Conservation (phyloP, 2,329 filamentous ascomycete species). For the Calonectria pteridis region DNA sequence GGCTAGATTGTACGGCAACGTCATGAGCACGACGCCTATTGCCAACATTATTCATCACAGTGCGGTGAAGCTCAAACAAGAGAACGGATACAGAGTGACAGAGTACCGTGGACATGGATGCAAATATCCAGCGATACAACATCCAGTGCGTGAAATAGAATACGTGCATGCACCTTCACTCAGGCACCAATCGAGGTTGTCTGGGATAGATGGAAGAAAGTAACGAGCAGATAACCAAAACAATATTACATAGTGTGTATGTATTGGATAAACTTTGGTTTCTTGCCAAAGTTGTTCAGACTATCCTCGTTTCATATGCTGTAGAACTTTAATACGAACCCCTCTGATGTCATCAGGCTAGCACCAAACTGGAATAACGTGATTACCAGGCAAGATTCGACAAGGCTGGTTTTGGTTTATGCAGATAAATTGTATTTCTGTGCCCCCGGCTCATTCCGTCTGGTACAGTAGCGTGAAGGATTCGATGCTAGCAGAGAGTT, state of each 20-base stretch:
- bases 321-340: not conserved
- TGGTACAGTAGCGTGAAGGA: not conserved
- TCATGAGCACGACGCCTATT: not conserved
- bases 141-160: not conserved
- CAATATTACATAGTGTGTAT: not conserved
- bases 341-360: not conserved
- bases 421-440: not conserved
- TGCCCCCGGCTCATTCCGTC: not conserved
- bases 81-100: not conserved
- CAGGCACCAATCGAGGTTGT: not conserved
- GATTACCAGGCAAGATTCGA: not conserved
- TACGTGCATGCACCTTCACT: not conserved
- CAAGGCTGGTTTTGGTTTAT: not conserved
- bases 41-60: too few relatives aligned
- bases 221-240: not conserved
- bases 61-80: not conserved
- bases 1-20: not conserved
- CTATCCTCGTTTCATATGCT: not conserved
- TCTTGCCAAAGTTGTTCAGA: not conserved
- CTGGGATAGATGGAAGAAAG: not conserved
- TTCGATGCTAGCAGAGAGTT: not conserved
- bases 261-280: not conserved
- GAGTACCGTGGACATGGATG: not conserved
- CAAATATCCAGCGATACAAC: not conserved
- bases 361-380: not conserved